A percentile compares a stretch with the other conserved stretches of the same genome.
Evolutionary conservation across 805 yeast genomes (phyloP).

Genomic region (Brettanomyces anomalus): DNA sequence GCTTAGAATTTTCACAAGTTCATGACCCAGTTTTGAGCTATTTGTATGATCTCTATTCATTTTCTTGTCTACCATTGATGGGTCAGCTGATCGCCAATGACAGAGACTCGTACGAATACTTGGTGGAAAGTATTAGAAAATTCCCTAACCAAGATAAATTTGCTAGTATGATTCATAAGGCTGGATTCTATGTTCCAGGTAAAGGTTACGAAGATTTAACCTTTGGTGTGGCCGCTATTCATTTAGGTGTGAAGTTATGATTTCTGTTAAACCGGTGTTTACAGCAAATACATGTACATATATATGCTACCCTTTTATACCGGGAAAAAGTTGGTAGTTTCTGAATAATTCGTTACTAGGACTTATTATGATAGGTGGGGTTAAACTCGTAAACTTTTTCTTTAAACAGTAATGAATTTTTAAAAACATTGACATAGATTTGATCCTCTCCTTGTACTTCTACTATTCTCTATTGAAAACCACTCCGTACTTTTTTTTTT

Average conservation of each 20-base stretch:
- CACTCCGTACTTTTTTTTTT: not conserved
- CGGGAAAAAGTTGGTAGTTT: too few species aligned
- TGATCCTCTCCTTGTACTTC: too few species aligned
- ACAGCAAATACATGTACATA: slow-evolving; percentile 4
- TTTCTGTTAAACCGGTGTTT: not conserved
- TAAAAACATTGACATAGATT: too few species aligned
- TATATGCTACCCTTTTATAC: not conserved
- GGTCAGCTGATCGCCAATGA: slow-evolving; percentile 95
- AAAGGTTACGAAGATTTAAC: slow-evolving; percentile 91
- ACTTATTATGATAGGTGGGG: too few species aligned
- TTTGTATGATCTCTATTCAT: slow-evolving; percentile 81
- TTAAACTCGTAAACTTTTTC: too few species aligned
- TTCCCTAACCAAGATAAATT: slow-evolving; percentile 92
- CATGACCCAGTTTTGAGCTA: slow-evolving; percentile 67
- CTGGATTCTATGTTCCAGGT: slow-evolving; percentile 88
- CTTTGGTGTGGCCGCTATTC: slow-evolving; percentile 93
- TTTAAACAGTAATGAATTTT: too few species aligned
- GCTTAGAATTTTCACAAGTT: slow-evolving; percentile 91
- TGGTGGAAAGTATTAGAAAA: slow-evolving; percentile 87
- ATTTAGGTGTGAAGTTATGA: slow-evolving; percentile 83
- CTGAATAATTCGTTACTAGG: not conserved
- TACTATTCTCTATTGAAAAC: too few species aligned
- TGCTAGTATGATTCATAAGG: slow-evolving; percentile 84
- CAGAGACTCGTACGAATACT: slow-evolving; percentile 90
- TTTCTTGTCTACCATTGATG: slow-evolving; percentile 80